phyloP scores from a whole-genome alignment of 345 rosid genomes.

The Eucalyptus fibrosa region DNA sequence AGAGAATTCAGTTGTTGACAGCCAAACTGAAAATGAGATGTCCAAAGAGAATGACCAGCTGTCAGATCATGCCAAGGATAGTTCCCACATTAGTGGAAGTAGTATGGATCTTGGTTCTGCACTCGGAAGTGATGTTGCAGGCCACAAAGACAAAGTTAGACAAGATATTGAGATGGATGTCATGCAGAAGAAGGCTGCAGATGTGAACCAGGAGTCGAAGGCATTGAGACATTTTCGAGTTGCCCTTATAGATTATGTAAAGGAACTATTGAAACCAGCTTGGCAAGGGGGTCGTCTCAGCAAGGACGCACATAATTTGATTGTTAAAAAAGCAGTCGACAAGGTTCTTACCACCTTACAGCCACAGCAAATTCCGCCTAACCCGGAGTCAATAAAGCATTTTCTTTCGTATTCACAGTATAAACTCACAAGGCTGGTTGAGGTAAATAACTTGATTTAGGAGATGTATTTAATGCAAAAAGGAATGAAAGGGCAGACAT shows the following conservation, averaged over 20 bases:
- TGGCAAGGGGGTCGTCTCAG: conserved; percentile 83
- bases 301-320: conserved; percentile 69
- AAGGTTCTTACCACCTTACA: conserved; percentile 57
- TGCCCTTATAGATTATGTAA: conserved; percentile 51
- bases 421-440: conserved; percentile 65
- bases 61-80: conserved; percentile 16
- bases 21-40: conserved; percentile 14
- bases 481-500: background rate
- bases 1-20: conserved; percentile 34
- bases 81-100: conserved; percentile 12
- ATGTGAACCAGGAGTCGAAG: conserved; percentile 36
- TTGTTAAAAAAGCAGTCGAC: conserved; percentile 64
- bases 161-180: conserved; percentile 21
- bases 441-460: conserved; percentile 39
- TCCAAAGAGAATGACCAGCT: conserved; percentile 37
- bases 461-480: background rate
- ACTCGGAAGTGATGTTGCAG: conserved; percentile 21
- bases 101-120: conserved; percentile 9
- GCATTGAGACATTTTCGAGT: conserved; percentile 40
- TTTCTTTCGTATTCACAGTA: conserved; percentile 45
- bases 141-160: conserved; percentile 18
- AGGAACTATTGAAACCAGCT: conserved; percentile 63
- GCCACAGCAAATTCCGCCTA: conserved; percentile 47
- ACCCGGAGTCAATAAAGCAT: conserved; percentile 32
- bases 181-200: conserved; percentile 29